Evolutionary conservation across 1,139 yeast genomes (phyloP).

Genomic region (Kodamaea derodonti): DNA sequence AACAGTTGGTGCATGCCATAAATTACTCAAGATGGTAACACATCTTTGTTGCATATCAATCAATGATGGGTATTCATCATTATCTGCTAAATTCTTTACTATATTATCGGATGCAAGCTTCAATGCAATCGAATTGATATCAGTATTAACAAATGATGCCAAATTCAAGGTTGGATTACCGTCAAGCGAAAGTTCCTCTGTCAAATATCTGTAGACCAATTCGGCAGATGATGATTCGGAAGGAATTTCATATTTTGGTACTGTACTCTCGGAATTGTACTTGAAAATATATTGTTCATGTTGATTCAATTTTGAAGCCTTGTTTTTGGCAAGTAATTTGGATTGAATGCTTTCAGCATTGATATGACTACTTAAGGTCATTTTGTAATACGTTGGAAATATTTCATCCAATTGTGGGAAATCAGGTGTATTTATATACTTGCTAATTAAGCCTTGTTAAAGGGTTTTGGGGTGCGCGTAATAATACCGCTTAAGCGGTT

Average conservation of each 20-base stretch:
- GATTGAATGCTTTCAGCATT: slow-evolving; percentile 22
- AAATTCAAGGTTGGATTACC: slow-evolving; percentile 81
- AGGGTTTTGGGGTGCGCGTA: too few relatives aligned
- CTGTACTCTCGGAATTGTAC: slow-evolving; percentile 30
- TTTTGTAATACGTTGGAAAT: too few relatives aligned
- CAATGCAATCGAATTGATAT: slow-evolving; percentile 42
- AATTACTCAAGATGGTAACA: slow-evolving; percentile 68
- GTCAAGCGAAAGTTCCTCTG: slow-evolving; percentile 73
- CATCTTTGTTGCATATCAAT: slow-evolving; percentile 79
- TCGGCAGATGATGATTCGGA: slow-evolving; percentile 48
- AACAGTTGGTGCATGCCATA: slow-evolving; percentile 72
- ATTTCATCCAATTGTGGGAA: too few relatives aligned
- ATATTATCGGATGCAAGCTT: slow-evolving; percentile 63
- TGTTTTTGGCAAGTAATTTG: slow-evolving; percentile 23
- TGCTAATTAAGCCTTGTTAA: too few relatives aligned
- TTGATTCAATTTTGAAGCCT: slow-evolving; percentile 18
- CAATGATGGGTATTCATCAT: slow-evolving; percentile 88
- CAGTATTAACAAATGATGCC: slow-evolving; percentile 88
- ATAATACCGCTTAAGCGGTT: too few relatives aligned
- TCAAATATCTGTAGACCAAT: slow-evolving; percentile 59
- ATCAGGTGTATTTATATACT: too few relatives aligned
- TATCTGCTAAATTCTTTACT: slow-evolving; percentile 86
- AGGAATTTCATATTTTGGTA: slow-evolving; percentile 57
- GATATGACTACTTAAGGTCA: slow-evolving; percentile 27
- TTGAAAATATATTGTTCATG: slow-evolving; percentile 31